phyloP scores from a whole-genome alignment of 441 rosid genomes.

The Biscutella laevigata region DNA sequence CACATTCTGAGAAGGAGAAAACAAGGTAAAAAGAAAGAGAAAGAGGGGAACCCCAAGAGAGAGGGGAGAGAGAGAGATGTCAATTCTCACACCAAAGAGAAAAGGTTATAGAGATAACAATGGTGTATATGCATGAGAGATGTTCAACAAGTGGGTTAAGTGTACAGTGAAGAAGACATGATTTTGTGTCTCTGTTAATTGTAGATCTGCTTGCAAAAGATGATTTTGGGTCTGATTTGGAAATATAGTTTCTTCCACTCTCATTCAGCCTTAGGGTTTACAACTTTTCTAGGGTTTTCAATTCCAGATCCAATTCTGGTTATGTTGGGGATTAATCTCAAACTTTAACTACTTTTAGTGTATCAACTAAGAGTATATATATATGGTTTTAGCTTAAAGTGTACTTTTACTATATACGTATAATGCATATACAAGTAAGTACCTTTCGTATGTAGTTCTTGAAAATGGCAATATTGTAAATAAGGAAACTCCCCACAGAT shows the following conservation, averaged over 20 bases:
- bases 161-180: constrained; percentile 18
- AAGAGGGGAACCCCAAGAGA: constrained; percentile 1
- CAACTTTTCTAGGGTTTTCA: constrained; percentile 5
- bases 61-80: neutral
- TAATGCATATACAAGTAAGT: no score
- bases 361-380: no score
- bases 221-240: neutral
- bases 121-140: constrained; percentile 3
- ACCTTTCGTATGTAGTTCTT: no score
- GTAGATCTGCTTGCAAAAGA: neutral
- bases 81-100: constrained; percentile 7
- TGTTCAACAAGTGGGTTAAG: neutral
- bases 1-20: constrained; percentile 18
- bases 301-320: constrained; percentile 10
- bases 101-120: neutral
- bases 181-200: neutral
- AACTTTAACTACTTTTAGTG: constrained; percentile 20
- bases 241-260: neutral
- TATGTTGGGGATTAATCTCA: constrained; percentile 1
- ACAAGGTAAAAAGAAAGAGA: constrained; percentile 5
- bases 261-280: constrained; percentile 13
- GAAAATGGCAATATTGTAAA: no score
- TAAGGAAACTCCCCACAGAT: no score
- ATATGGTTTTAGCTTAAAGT: constrained; percentile 3
- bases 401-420: constrained; percentile 4